These are phyloP conservation scores for Edaphochlamys debaryana DNA, from an alignment of 139 green algal genomes.

Conservation along the genomic window DNA sequence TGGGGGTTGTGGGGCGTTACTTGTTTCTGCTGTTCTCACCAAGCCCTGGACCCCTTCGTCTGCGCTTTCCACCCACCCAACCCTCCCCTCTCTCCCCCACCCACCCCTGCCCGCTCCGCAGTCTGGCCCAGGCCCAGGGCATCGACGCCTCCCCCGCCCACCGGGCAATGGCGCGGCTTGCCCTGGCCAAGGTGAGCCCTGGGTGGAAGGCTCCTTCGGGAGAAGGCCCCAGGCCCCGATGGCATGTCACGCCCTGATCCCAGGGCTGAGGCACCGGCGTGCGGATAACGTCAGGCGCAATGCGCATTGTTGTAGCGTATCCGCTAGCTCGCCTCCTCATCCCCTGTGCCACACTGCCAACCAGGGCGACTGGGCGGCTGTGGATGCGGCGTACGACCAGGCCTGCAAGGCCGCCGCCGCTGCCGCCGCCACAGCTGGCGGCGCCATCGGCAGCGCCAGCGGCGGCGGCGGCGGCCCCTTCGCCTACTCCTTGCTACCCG, in stretches of 20 bases:
- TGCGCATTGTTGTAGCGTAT: too few species aligned
- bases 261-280: too few species aligned
- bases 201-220: too few species aligned
- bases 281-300: too few species aligned
- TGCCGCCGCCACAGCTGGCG: too few species aligned
- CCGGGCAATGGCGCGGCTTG: slow-evolving; percentile 26
- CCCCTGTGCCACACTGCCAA: not conserved
- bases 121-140: slow-evolving; percentile 19
- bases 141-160: slow-evolving; percentile 25
- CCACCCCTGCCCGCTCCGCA: not conserved
- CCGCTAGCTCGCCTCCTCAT: not conserved
- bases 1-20: too few species aligned
- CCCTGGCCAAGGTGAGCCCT: not conserved
- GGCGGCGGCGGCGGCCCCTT: not conserved
- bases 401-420: not conserved
- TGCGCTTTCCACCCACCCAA: not conserved
- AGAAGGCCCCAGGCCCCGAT: too few species aligned
- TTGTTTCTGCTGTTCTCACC: too few species aligned
- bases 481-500: not conserved
- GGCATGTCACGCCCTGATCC: too few species aligned
- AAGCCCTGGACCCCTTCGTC: not conserved
- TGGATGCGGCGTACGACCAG: slow-evolving; percentile 16
- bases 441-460: not conserved
- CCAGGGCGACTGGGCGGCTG: slow-evolving; percentile 1
- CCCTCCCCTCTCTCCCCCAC: too few species aligned